Percentiles rank a stretch among this genome's conserved stretches.
phyloP scores from a whole-genome alignment of 106 monocot species.

The Ottelia alismoides region DNA sequence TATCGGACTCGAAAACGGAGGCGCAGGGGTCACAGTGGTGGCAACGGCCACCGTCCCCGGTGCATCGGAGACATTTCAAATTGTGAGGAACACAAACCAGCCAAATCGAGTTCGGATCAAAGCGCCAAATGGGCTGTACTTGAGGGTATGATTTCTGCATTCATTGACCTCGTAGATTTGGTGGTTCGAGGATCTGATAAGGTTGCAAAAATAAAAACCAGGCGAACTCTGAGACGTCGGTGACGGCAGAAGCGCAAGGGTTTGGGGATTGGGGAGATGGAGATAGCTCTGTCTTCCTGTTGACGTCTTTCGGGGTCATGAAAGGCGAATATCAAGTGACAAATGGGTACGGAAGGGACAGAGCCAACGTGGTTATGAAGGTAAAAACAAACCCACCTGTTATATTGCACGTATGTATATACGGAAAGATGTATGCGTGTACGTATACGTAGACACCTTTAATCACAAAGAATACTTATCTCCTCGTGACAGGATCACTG shows the following conservation, averaged over 20 bases:
- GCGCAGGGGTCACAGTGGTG: conserved; percentile 14
- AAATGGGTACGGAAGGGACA: conserved; percentile 7
- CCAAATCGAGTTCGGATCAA: conserved; percentile 4
- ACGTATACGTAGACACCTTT: background rate
- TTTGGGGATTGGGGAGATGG: background rate
- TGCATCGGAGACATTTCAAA: conserved; percentile 1
- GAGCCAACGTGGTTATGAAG: conserved; percentile 6
- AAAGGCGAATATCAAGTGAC: conserved; percentile 12
- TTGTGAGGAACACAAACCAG: background rate
- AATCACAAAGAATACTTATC: no score
- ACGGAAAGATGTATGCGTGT: background rate
- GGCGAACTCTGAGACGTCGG: conserved; percentile 6
- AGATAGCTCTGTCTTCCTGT: conserved; percentile 5
- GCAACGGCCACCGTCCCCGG: conserved; percentile 10
- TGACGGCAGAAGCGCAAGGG: conserved; percentile 7
- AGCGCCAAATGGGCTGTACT: conserved; percentile 3
- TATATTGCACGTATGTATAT: background rate
- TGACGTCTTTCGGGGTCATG: conserved; percentile 2
- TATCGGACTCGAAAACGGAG: conserved; percentile 17
- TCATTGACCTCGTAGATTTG: no score
- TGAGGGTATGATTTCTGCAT: no score
- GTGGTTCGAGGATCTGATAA: no score
- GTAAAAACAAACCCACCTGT: conserved; percentile 1
- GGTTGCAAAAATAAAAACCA: no score
- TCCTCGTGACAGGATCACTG: conserved; percentile 60